Base-by-base conservation (phyloP, 495 filamentous ascomycete genomes). In the Polyplosphaeria fusca region DNA sequence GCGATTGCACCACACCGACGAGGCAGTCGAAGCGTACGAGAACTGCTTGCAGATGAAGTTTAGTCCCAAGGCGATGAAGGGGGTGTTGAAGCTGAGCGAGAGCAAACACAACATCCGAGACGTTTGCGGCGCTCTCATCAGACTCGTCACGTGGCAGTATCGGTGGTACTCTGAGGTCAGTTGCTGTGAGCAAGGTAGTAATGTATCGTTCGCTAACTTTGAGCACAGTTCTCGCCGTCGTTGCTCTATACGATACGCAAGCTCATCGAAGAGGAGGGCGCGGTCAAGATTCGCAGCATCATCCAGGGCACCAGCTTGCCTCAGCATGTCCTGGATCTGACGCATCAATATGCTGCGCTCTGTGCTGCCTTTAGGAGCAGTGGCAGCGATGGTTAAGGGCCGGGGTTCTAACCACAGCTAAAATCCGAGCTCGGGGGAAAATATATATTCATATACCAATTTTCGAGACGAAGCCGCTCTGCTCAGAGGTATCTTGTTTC, bases 71-170 rank as follows among this genome's bases (percentile, higher is more conserved):
- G 91, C 92, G 2, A 84, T 96, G 74, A 82, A 82, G 38, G 93
- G 92, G 16, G 79, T 97, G 38, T 70, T 98, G 61, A 83, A 82
- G 64, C 76, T 86, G 41, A 88, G 90, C 63, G 87, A 91, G 65
- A 78, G 80, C 62, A 78, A 81, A 58, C 82, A 83, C 28, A 87
- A 86, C 67, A 87, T 87, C 7, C 74, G 88, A 49, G 83, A 85
- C 26, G 87, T 86, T 58, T 76, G 97, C 24, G 84, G 83, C 35
- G 83, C 86, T 9, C 76, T 96, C 48, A 96, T 97, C 51, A 77
- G 89, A 38, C 73, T 97, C 45, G 88, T 96, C 28, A 88, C 92
- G 3, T 98, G 93, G 93, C 92, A 98, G 74, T 97, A 96, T 72
- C 83, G 93, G 57, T 96, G 93, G 93, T 98, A 97, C 74, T 95